Evolutionary conservation across 1,139 yeast species (phyloP).

Genomic region (Pichia kudriavzevii): DNA sequence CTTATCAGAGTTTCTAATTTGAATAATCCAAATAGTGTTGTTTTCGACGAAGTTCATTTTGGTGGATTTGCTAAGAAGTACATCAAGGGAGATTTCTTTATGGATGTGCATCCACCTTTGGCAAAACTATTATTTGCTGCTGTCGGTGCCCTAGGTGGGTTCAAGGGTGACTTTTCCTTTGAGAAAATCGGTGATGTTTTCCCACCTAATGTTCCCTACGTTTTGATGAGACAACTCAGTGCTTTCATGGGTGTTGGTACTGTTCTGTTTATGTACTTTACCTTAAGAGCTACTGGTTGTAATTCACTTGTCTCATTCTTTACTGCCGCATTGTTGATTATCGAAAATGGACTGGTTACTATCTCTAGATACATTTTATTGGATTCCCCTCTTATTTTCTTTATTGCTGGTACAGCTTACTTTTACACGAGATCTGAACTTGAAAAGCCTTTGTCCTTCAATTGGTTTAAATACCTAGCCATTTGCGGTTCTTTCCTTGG

Average conservation of each 20-base stretch:
- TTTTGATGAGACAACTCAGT: slow-evolving; percentile 79
- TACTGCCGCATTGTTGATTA: slow-evolving; percentile 57
- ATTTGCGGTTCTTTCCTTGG: slow-evolving; percentile 82
- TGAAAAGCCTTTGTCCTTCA: slow-evolving; percentile 59
- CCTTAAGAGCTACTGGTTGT: slow-evolving; percentile 82
- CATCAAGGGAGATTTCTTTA: slow-evolving; percentile 63
- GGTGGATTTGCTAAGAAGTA: slow-evolving; percentile 76
- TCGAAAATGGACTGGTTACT: slow-evolving; percentile 84
- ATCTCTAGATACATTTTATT: slow-evolving; percentile 84
- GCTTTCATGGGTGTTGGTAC: slow-evolving; percentile 79
- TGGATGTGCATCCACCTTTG: slow-evolving; percentile 94
- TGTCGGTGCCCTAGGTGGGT: slow-evolving; percentile 65
- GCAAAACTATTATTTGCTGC: slow-evolving; percentile 86
- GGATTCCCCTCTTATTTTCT: slow-evolving; percentile 86
- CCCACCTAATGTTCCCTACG: slow-evolving; percentile 61
- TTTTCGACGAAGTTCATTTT: slow-evolving; percentile 87
- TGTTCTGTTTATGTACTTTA: slow-evolving; percentile 65
- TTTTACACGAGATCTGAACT: slow-evolving; percentile 76
- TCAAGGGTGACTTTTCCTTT: slow-evolving; percentile 68
- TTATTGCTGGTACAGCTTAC: slow-evolving; percentile 81
- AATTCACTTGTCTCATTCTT: slow-evolving; percentile 66
- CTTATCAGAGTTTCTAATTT: slow-evolving; percentile 55
- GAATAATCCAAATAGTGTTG: slow-evolving; percentile 69
- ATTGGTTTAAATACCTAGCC: slow-evolving; percentile 65
- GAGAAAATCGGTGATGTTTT: slow-evolving; percentile 60